Percentiles rank a stretch among this genome's conserved stretches.
These are phyloP conservation scores for Candida parachauliodes DNA, from an alignment of 805 yeast genomes.

Conservation along the genomic window DNA sequence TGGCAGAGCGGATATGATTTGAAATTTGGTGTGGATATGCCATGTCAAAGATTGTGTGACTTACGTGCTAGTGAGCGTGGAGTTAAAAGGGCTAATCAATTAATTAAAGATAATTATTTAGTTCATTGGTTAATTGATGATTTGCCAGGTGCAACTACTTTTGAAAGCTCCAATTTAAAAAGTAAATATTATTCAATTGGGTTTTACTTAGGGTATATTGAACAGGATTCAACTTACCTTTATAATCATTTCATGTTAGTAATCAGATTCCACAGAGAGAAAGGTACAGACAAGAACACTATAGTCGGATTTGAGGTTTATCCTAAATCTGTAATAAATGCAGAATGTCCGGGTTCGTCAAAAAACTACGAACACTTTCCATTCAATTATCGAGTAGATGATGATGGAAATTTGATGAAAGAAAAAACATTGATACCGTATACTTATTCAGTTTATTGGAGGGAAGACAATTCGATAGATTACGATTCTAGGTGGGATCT, in stretches of 20 bases:
- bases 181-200: slow-evolving; percentile 81
- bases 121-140: slow-evolving; percentile 84
- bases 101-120: slow-evolving; percentile 67
- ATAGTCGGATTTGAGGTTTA: slow-evolving; percentile 90
- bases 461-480: slow-evolving; percentile 66
- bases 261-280: slow-evolving; percentile 57
- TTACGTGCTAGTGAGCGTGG: slow-evolving; percentile 52
- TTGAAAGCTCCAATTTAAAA: slow-evolving; percentile 51
- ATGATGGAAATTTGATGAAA: slow-evolving; percentile 17
- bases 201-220: slow-evolving; percentile 74
- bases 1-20: slow-evolving; percentile 73
- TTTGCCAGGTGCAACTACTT: slow-evolving; percentile 85
- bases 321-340: slow-evolving; percentile 71
- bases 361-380: slow-evolving; percentile 57
- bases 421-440: slow-evolving; percentile 56
- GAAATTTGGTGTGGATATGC: slow-evolving; percentile 57
- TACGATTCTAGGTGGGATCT: slow-evolving; percentile 73
- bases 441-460: slow-evolving; percentile 85
- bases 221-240: slow-evolving; percentile 42
- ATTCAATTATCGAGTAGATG: slow-evolving; percentile 37
- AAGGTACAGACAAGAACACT: slow-evolving; percentile 42
- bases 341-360: slow-evolving; percentile 71
- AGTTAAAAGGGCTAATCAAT: slow-evolving; percentile 51
- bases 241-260: slow-evolving; percentile 83
- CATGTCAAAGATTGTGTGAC: slow-evolving; percentile 68